phyloP scores from a whole-genome alignment of 2,329 filamentous ascomycete species.

The Pestalotiopsis sp. region DNA sequence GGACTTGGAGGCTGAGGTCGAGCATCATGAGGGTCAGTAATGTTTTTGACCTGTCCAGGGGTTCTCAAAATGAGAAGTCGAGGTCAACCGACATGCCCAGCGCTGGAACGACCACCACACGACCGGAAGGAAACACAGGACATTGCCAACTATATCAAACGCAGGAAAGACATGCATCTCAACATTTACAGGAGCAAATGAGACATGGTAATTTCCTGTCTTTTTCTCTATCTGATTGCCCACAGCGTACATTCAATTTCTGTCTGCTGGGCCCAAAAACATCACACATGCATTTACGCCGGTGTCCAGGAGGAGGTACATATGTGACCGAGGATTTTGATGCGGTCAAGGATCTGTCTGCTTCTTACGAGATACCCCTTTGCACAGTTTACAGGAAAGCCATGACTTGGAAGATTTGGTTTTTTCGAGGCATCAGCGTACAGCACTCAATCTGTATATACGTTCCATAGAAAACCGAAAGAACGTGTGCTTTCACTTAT shows the following conservation, averaged over 20 bases:
- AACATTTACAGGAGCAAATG: too few relatives aligned
- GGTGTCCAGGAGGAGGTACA: not conserved
- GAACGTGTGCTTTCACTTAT: too few relatives aligned
- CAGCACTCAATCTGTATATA: not conserved
- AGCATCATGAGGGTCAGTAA: constrained; percentile 14
- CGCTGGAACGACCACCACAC: not conserved
- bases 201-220: too few relatives aligned
- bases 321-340: not conserved
- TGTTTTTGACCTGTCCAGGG: not conserved
- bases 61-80: not conserved
- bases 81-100: not conserved
- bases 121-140: not conserved
- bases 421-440: not conserved
- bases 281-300: not conserved
- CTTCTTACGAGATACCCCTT: constrained; percentile 3
- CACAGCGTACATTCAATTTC: too few relatives aligned
- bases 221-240: too few relatives aligned
- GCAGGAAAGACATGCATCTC: too few relatives aligned
- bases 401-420: not conserved
- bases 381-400: not conserved
- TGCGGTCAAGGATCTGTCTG: not conserved
- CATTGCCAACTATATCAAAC: too few relatives aligned
- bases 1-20: constrained; percentile 30
- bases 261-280: too few relatives aligned
- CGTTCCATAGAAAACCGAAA: too few relatives aligned